Conservation (phyloP, 2,329 filamentous ascomycete species). For the Sporothrix humicola region DNA sequence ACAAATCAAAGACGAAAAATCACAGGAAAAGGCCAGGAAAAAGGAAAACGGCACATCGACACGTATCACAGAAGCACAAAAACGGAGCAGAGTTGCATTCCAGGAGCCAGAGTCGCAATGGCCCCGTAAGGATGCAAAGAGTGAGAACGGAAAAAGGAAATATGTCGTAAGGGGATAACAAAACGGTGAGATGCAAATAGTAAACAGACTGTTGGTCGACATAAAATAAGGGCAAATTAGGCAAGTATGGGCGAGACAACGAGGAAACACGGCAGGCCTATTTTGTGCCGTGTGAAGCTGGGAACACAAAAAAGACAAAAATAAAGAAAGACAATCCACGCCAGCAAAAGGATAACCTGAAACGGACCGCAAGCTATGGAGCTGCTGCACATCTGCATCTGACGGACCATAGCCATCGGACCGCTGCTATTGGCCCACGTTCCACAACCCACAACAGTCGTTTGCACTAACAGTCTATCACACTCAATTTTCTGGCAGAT, state of each 20-base stretch:
- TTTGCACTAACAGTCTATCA: too few species aligned
- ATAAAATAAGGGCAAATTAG: too few species aligned
- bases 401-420: neutral
- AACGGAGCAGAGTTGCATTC: slow-evolving; percentile 9
- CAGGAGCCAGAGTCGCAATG: neutral
- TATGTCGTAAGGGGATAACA: neutral
- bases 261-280: too few species aligned
- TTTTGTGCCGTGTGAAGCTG: too few species aligned
- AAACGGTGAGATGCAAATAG: neutral
- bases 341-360: neutral
- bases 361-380: neutral
- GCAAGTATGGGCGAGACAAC: too few species aligned
- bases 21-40: neutral
- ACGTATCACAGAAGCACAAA: neutral
- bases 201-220: neutral
- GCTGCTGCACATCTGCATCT: neutral
- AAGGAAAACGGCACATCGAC: neutral
- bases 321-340: neutral
- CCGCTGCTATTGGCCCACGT: neutral
- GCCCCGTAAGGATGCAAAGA: neutral
- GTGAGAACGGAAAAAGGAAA: neutral
- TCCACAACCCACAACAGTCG: neutral
- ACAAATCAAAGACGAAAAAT: neutral
- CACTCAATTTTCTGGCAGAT: too few species aligned
- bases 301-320: neutral